These are phyloP conservation scores for Fusarium sp. DNA, from an alignment of 2,329 filamentous ascomycete species.

Conservation along the genomic window DNA sequence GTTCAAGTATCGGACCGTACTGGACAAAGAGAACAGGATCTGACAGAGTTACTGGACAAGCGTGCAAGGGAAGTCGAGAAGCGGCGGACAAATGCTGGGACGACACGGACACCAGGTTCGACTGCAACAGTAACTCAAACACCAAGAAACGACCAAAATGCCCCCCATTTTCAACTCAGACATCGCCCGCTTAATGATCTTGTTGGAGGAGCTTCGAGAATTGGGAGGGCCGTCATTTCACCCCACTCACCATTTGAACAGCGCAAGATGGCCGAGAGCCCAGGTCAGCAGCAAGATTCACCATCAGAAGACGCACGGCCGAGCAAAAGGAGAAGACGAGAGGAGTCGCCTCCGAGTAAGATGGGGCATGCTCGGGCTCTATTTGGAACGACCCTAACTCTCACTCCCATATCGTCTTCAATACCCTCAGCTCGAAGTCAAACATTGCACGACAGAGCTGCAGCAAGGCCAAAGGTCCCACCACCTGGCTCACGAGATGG, in stretches of 20 bases:
- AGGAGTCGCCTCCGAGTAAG: slow-evolving; percentile 47
- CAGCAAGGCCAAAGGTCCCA: slow-evolving; percentile 2
- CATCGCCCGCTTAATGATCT: slow-evolving; percentile 56
- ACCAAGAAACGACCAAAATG: slow-evolving; percentile 34
- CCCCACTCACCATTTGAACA: slow-evolving; percentile 48
- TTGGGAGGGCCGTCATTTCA: slow-evolving; percentile 48
- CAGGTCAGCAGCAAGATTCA: slow-evolving; percentile 22
- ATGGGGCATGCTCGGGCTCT: slow-evolving; percentile 47
- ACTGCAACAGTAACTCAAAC: slow-evolving; percentile 32
- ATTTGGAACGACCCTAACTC: slow-evolving; percentile 48
- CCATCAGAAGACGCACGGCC: slow-evolving; percentile 32
- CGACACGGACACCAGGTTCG: slow-evolving; percentile 47
- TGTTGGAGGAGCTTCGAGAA: slow-evolving; percentile 43
- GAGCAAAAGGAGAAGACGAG: slow-evolving; percentile 42
- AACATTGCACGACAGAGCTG: slow-evolving; percentile 34
- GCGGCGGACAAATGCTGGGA: slow-evolving; percentile 56
- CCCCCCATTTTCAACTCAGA: slow-evolving; percentile 49
- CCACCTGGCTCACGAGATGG: neutral
- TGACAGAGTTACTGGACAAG: slow-evolving; percentile 79
- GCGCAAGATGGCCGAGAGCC: slow-evolving; percentile 36
- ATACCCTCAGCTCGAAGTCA: slow-evolving; percentile 23
- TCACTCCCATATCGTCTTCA: slow-evolving; percentile 39
- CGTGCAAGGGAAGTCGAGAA: slow-evolving; percentile 66
- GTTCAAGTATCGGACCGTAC: slow-evolving; percentile 82
- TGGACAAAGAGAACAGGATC: slow-evolving; percentile 78